Percentiles rank a stretch among this genome's conserved stretches.
phyloP scores from a whole-genome alignment of 1,139 yeast species.

The Candida sanyaensis region DNA sequence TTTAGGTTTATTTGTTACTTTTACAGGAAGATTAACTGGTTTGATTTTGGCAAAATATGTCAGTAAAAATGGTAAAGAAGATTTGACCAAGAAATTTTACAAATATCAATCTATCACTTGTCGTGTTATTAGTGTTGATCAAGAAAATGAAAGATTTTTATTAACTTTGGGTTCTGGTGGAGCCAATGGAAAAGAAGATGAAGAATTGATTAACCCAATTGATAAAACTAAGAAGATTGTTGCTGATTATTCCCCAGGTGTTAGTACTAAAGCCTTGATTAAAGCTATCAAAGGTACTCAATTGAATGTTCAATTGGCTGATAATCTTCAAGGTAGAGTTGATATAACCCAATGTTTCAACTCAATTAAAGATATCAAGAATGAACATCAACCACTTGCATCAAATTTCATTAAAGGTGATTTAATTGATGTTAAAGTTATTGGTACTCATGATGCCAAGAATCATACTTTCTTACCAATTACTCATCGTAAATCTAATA shows the following conservation, averaged over 20 bases:
- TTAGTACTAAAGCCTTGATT: slow-evolving; percentile 58
- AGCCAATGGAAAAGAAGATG: slow-evolving; percentile 23
- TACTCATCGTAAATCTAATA: slow-evolving; percentile 57
- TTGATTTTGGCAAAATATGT: slow-evolving; percentile 79
- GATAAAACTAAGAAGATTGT: slow-evolving; percentile 51
- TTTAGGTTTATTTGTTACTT: slow-evolving; percentile 80
- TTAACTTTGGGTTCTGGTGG: slow-evolving; percentile 47
- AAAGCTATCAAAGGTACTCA: slow-evolving; percentile 72
- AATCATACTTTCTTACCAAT: slow-evolving; percentile 71
- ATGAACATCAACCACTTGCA: slow-evolving; percentile 57
- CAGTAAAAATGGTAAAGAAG: slow-evolving; percentile 53
- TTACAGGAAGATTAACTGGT: slow-evolving; percentile 81
- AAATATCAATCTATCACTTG: slow-evolving; percentile 71
- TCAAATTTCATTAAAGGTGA: slow-evolving; percentile 61
- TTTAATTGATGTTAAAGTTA: slow-evolving; percentile 59
- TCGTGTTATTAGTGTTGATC: slow-evolving; percentile 62
- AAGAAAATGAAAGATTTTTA: slow-evolving; percentile 69
- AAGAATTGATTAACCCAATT: slow-evolving; percentile 53
- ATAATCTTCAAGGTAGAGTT: slow-evolving; percentile 76
- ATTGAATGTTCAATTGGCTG: slow-evolving; percentile 75
- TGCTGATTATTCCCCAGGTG: slow-evolving; percentile 62
- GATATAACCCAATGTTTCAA: slow-evolving; percentile 76
- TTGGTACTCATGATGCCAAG: slow-evolving; percentile 78
- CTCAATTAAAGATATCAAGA: slow-evolving; percentile 53
- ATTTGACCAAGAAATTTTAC: slow-evolving; percentile 57